Percentiles rank a stretch among this genome's conserved stretches.
phyloP scores from a whole-genome alignment of 495 filamentous ascomycete species.

The Neurospora terricola region DNA sequence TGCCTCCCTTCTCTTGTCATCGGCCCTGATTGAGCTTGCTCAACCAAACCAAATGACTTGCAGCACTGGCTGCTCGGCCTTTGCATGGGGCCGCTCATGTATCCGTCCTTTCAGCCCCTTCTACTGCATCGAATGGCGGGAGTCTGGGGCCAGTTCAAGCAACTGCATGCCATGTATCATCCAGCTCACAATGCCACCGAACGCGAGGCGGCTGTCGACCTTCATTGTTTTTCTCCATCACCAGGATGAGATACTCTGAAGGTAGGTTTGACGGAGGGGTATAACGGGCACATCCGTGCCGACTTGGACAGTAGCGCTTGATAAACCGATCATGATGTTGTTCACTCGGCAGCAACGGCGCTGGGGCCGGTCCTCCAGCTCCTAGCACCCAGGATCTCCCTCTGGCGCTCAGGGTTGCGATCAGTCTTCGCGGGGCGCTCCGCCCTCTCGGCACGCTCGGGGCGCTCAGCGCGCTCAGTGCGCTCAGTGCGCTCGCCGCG shows the following conservation, averaged over 20 bases:
- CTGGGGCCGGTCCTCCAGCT: constrained; percentile 10
- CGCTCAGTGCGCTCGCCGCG: not conserved
- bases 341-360: constrained; percentile 4
- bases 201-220: not conserved
- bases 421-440: constrained; percentile 7
- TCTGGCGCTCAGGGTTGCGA: constrained; percentile 2
- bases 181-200: not conserved
- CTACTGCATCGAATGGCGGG: not conserved
- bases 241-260: not conserved
- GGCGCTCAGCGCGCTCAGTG: constrained; percentile 1
- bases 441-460: constrained; percentile 1
- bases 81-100: not conserved
- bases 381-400: constrained; percentile 8
- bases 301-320: not conserved
- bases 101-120: not conserved
- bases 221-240: not conserved
- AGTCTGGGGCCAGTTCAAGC: not conserved
- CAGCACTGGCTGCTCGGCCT: not conserved
- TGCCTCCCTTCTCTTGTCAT: not conserved
- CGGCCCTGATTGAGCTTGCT: not conserved
- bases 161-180: not conserved
- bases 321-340: not conserved
- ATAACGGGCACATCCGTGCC: not conserved
- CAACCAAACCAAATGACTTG: not conserved
- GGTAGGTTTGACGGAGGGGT: not conserved